phyloP scores from a whole-genome alignment of 1,139 yeast genomes.

The Yamadazyma dushanensis region DNA sequence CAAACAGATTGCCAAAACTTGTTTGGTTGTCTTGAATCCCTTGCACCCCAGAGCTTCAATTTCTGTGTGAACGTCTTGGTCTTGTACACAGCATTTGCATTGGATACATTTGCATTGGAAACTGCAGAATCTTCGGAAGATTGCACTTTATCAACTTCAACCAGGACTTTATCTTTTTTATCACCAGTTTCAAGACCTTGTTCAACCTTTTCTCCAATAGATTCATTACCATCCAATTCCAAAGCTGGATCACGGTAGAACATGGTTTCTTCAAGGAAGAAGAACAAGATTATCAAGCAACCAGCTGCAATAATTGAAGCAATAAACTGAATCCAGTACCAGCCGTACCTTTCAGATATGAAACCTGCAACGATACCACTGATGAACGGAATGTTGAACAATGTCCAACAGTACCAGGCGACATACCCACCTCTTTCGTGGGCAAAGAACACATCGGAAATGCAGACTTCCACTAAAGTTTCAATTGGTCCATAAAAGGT shows the following conservation, averaged over 20 bases:
- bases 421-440: constrained; percentile 52
- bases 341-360: constrained; percentile 44
- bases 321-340: constrained; percentile 41
- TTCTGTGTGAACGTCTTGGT: constrained; percentile 10
- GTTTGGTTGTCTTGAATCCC: constrained; percentile 14
- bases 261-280: constrained; percentile 48
- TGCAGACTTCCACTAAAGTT: constrained; percentile 52
- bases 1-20: constrained; percentile 15
- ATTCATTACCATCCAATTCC: constrained; percentile 14
- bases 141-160: constrained; percentile 2
- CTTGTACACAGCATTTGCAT: constrained; percentile 1
- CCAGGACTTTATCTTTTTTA: constrained; percentile 7
- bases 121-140: neutral
- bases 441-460: constrained; percentile 51
- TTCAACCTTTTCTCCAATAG: constrained; percentile 1
- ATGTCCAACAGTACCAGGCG: constrained; percentile 38
- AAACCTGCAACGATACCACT: constrained; percentile 54
- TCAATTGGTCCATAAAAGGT: constrained; percentile 56
- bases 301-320: constrained; percentile 14
- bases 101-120: constrained; percentile 1
- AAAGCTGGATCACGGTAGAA: constrained; percentile 16
- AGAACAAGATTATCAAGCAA: constrained; percentile 17
- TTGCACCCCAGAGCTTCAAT: constrained; percentile 15
- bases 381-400: constrained; percentile 43
- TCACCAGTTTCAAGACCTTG: constrained; percentile 1